phyloP scores from a whole-genome alignment of 164 flowering plant species.

The Santalum album region DNA sequence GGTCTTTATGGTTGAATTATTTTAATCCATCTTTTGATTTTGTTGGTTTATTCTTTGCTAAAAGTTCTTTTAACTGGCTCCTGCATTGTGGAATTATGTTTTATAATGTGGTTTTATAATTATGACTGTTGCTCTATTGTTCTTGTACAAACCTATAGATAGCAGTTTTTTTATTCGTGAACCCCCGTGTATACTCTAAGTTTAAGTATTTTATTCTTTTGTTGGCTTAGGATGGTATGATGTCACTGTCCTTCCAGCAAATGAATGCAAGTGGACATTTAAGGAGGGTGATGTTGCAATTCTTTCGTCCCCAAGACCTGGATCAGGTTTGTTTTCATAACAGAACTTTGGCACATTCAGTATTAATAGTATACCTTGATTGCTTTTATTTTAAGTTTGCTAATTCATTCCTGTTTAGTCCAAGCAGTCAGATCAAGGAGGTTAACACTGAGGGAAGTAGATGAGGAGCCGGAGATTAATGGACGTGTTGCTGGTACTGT shows the following conservation, averaged over 20 bases:
- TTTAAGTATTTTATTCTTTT: slow-evolving; percentile 1
- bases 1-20: no score
- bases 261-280: slow-evolving; percentile 76
- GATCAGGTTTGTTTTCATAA: slow-evolving; percentile 51
- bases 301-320: slow-evolving; percentile 78
- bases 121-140: no score
- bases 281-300: slow-evolving; percentile 98
- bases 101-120: no score
- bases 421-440: slow-evolving; percentile 53
- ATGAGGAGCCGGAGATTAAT: slow-evolving; percentile 50
- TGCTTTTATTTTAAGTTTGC: not conserved
- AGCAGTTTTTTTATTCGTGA: no score
- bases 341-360: not conserved
- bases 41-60: no score
- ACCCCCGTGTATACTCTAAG: no score
- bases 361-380: not conserved
- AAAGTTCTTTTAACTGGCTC: no score
- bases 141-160: no score
- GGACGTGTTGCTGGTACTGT: slow-evolving; percentile 68
- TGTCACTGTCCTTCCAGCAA: slow-evolving; percentile 59
- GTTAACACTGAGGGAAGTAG: slow-evolving; percentile 34
- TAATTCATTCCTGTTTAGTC: not conserved
- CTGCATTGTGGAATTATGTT: not conserved
- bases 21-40: no score
- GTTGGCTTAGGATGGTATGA: slow-evolving; percentile 80